phyloP scores from a whole-genome alignment of 306 rosid species.

The Vigna trinervia region DNA sequence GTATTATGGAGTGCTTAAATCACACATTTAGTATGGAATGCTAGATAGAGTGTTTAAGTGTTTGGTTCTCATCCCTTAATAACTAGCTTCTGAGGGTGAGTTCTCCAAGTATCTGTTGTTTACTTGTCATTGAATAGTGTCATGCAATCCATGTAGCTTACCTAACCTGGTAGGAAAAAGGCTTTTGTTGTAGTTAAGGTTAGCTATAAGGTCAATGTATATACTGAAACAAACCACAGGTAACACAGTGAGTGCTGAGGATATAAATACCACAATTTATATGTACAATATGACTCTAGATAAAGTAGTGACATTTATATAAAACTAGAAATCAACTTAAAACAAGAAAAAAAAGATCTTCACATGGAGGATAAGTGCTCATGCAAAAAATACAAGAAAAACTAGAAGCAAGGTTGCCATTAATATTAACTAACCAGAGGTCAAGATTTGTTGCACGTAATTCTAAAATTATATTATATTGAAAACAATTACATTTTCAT shows the following conservation, averaged over 20 bases:
- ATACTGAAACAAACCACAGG: conserved; percentile 11
- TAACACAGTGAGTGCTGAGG: conserved; percentile 10
- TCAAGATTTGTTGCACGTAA: conserved; percentile 35
- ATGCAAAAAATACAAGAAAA: conserved; percentile 27
- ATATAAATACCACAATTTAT: conserved; percentile 21
- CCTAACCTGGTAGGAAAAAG: background rate
- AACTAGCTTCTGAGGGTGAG: no score
- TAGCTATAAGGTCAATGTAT: background rate
- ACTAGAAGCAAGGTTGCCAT: conserved; percentile 35
- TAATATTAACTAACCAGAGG: conserved; percentile 32
- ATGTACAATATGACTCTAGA: conserved; percentile 12
- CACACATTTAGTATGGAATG: no score
- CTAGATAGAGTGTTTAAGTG: no score
- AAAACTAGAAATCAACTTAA: conserved; percentile 35
- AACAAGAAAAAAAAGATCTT: conserved; percentile 28
- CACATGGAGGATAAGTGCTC: background rate
- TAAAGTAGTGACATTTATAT: conserved; percentile 19
- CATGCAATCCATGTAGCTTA: background rate
- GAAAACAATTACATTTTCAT: conserved; percentile 85
- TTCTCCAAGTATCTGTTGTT: no score
- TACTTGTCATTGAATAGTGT: background rate
- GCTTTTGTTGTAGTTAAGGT: background rate
- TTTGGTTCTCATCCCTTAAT: no score
- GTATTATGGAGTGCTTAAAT: no score
- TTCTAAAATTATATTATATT: conserved; percentile 30